Conservation (phyloP, 208 protist genomes). For the Angomonas deanei region DNA sequence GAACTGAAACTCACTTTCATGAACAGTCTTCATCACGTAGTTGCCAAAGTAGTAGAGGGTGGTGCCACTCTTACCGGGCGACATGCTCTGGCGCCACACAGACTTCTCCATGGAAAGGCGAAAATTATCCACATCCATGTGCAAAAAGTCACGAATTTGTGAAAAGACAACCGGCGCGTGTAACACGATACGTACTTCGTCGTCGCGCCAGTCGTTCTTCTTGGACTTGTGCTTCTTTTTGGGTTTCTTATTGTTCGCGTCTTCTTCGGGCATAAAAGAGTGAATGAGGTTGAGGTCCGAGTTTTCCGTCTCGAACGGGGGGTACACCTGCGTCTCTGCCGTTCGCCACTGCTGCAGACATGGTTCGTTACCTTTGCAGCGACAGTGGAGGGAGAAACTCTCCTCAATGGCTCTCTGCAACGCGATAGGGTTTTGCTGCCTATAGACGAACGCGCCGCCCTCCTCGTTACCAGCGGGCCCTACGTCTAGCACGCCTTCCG, state of each 20-base stretch:
- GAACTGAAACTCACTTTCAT: constrained; percentile 69
- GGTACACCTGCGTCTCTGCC: constrained; percentile 12
- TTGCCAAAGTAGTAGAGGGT: constrained; percentile 85
- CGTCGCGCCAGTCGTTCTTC: constrained; percentile 29
- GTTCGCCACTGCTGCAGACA: constrained; percentile 17
- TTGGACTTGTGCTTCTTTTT: constrained; percentile 23
- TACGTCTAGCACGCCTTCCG: background rate
- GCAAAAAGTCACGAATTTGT: constrained; percentile 68
- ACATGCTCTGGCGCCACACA: constrained; percentile 65
- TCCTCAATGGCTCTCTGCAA: constrained; percentile 72
- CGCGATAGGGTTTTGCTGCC: constrained; percentile 36
- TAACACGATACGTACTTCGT: constrained; percentile 64
- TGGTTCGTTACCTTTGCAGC: constrained; percentile 45
- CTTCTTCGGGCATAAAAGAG: background rate
- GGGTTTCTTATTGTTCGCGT: constrained; percentile 7
- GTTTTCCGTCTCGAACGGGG: constrained; percentile 26
- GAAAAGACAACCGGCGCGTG: constrained; percentile 77
- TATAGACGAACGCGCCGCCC: constrained; percentile 14
- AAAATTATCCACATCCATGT: constrained; percentile 50
- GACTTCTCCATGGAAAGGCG: constrained; percentile 24
- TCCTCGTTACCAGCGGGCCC: background rate
- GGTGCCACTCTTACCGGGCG: constrained; percentile 82
- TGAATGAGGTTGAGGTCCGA: constrained; percentile 5
- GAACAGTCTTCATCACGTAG: constrained; percentile 88
- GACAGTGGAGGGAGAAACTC: constrained; percentile 40